These are phyloP conservation scores for Fagopyrum tataricum DNA, from an alignment of 148 eudicot species.

Conservation along the genomic window DNA sequence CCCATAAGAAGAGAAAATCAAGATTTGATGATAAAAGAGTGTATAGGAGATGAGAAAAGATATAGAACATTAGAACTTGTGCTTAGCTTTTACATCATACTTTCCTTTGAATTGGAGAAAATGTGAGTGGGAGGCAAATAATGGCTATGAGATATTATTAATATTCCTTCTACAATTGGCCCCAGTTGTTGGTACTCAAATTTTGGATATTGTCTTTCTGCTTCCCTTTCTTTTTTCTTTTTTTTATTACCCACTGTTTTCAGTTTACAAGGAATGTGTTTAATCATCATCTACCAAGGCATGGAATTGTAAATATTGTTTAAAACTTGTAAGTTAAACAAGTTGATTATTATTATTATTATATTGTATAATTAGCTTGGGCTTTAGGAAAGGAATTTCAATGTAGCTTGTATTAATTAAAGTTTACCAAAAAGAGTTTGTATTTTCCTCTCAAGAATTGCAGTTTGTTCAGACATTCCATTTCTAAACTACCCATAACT, in stretches of 20 bases:
- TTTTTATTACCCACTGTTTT: background rate
- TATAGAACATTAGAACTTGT: background rate
- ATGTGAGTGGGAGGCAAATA: slow-evolving; percentile 3
- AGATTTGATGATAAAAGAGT: background rate
- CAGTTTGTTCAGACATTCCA: background rate
- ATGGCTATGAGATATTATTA: slow-evolving; percentile 2
- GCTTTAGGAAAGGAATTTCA: too few relatives aligned
- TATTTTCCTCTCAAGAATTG: background rate
- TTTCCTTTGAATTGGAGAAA: slow-evolving; percentile 10
- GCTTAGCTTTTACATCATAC: slow-evolving; percentile 4
- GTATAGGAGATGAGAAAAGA: background rate
- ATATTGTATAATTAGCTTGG: too few relatives aligned
- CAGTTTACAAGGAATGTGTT: background rate
- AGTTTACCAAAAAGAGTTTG: background rate
- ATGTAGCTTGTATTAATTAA: background rate
- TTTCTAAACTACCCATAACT: slow-evolving; percentile 2
- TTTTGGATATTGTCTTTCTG: background rate
- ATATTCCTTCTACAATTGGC: background rate
- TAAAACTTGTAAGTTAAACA: too few relatives aligned
- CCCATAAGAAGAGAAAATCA: slow-evolving; percentile 21
- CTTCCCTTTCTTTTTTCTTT: background rate
- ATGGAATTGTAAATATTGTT: background rate
- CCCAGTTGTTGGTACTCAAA: slow-evolving; percentile 10
- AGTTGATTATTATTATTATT: too few relatives aligned
- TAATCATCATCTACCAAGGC: background rate